Evolutionary conservation across 2,329 filamentous ascomycete genomes (phyloP).

Genomic region (Plectosphaerella sp.): DNA sequence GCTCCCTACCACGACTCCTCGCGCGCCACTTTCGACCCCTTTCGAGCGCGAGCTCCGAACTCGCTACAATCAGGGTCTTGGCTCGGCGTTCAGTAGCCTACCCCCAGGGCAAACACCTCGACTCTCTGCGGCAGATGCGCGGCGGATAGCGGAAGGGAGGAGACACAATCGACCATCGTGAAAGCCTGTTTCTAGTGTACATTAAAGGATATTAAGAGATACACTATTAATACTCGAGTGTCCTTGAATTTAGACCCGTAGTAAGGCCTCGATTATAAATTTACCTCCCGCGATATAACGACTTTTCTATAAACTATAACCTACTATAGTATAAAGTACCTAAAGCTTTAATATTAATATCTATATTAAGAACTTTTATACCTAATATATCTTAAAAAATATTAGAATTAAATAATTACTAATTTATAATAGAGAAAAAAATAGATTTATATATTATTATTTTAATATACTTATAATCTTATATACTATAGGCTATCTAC

Average conservation of each 20-base stretch:
- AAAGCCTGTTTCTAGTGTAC: neutral
- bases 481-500: too few species aligned
- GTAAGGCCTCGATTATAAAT: too few species aligned
- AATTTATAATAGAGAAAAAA: neutral
- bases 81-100: neutral
- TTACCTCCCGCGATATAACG: neutral
- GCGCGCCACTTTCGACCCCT: slow-evolving; percentile 36
- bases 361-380: neutral
- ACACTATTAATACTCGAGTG: too few species aligned
- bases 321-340: too few species aligned
- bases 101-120: neutral
- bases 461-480: too few species aligned
- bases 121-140: neutral
- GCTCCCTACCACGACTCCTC: slow-evolving; percentile 36
- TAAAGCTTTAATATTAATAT: too few species aligned
- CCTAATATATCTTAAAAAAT: too few species aligned
- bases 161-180: neutral
- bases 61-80: slow-evolving; percentile 5
- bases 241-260: too few species aligned
- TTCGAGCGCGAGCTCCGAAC: slow-evolving; percentile 29
- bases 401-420: neutral
- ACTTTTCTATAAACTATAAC: neutral
- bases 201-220: too few species aligned
- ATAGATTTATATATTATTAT: too few species aligned
- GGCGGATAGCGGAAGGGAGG: slow-evolving; percentile 2